Evolutionary conservation across 2,329 filamentous ascomycete genomes (phyloP), one percentile per base, ranked within the genome.

Genomic region (Colletotrichum liaoningense): DNA sequence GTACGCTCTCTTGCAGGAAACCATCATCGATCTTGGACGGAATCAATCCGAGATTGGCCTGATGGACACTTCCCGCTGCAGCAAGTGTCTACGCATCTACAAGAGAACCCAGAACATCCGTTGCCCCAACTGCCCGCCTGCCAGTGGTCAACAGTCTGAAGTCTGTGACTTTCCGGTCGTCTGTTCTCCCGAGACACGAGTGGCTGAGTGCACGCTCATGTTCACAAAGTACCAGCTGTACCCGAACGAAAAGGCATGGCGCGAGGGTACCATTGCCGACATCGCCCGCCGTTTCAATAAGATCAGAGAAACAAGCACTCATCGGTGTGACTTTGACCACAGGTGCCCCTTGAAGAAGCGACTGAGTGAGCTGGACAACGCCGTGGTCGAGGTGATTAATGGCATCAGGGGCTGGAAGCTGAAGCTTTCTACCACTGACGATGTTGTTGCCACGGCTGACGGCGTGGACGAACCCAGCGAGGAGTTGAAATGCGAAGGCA

Each of bases 141-240:
- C 7, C 26, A 5, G 28, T 19, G 28, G 28, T 1, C 5, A 55
- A 16, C 2, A 22, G 4, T 28, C 28, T 30, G n/a, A 42, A 5
- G 63, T 7, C 7, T 3, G 16, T 38, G 49, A 56, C 16, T 28
- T 35, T 4, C 49, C 30, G 14, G 16, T 42, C 3, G 55, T 65
- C 16, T 65, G 33, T n/a, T 42, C 30, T 12, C 28, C 26, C 14
- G 30, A 56, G 19, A 65, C 60, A 22, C n/a, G 60, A n/a, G 60
- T 63, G 5, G 60, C 38, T n/a, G 60, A 63, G n/a, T 63, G 60
- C 42, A 54, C 46, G 12, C 6, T 24, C n/a, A 63, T 63, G 19
- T 54, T 63, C 16, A 19, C n/a, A 7, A 63, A 63, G 46, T 12
- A 30, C 1, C 58, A 62, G 46, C 46, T 63, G 26, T 63, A 52